These are phyloP conservation scores for Taiozyma onychis DNA, from an alignment of 1,139 yeast species.

Conservation along the genomic window DNA sequence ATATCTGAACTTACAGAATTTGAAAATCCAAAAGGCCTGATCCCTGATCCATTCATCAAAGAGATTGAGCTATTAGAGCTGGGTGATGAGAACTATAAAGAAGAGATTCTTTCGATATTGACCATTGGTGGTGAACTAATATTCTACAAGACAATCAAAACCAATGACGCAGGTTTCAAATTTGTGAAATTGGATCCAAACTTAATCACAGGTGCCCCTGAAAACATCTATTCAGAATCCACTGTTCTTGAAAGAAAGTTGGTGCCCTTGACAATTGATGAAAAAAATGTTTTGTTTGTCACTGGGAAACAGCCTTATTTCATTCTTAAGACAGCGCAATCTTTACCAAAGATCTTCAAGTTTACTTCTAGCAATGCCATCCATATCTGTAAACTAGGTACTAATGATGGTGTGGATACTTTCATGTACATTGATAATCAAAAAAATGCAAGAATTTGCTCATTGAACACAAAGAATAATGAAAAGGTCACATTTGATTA, in stretches of 20 bases:
- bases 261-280: constrained; percentile 55
- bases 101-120: constrained; percentile 62
- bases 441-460: constrained; percentile 68
- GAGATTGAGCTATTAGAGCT: constrained; percentile 61
- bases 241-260: constrained; percentile 65
- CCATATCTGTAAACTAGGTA: constrained; percentile 42
- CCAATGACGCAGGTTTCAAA: constrained; percentile 33
- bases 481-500: constrained; percentile 37
- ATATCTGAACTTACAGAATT: constrained; percentile 47
- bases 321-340: constrained; percentile 56
- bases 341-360: constrained; percentile 62
- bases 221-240: constrained; percentile 64
- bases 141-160: constrained; percentile 52
- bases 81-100: constrained; percentile 46
- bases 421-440: constrained; percentile 68
- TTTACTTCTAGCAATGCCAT: constrained; percentile 61
- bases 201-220: constrained; percentile 67
- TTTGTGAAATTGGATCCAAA: constrained; percentile 39
- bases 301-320: constrained; percentile 74
- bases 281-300: constrained; percentile 57
- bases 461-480: constrained; percentile 35
- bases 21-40: constrained; percentile 49
- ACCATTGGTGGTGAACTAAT: constrained; percentile 79
- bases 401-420: constrained; percentile 33
- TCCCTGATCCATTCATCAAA: constrained; percentile 70